These are phyloP conservation scores for Gautieria morchelliformis DNA, from an alignment of 768 basidiomycete species.

Conservation along the genomic window DNA sequence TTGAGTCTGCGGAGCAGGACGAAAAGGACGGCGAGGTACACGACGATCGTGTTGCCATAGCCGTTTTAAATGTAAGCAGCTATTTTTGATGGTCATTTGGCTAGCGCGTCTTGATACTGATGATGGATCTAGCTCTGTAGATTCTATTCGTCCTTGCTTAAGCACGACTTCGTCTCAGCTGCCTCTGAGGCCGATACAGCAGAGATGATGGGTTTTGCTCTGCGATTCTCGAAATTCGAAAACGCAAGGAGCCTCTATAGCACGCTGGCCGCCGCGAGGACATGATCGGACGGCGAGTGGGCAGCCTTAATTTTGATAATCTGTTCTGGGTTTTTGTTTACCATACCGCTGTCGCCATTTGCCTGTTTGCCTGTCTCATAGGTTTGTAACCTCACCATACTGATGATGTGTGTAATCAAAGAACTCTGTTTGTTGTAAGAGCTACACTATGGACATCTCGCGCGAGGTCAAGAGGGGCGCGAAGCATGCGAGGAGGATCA, in stretches of 20 bases:
- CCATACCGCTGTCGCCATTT: not conserved
- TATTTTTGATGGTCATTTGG: not conserved
- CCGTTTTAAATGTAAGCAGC: slow-evolving; percentile 50
- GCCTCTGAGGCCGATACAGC: slow-evolving; percentile 57
- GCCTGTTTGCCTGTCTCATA: not conserved
- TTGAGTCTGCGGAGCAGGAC: slow-evolving; percentile 61
- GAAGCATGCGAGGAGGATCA: too few relatives aligned
- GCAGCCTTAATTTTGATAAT: not conserved
- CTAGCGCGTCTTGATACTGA: slow-evolving; percentile 17
- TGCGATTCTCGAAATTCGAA: slow-evolving; percentile 63
- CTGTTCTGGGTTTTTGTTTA: not conserved
- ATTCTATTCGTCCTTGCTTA: slow-evolving; percentile 65
- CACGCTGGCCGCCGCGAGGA: slow-evolving; percentile 37
- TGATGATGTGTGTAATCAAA: not conserved
- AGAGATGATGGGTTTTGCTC: slow-evolving; percentile 71
- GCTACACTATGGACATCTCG: too few relatives aligned
- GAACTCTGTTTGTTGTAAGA: too few relatives aligned
- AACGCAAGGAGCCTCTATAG: slow-evolving; percentile 71
- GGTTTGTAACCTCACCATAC: not conserved
- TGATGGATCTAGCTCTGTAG: slow-evolving; percentile 49
- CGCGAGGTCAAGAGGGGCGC: too few relatives aligned
- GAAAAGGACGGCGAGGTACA: slow-evolving; percentile 58
- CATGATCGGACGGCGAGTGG: not conserved
- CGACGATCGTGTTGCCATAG: slow-evolving; percentile 66
- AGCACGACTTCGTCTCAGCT: slow-evolving; percentile 53